Evolutionary conservation across 139 green algal genomes (phyloP), one percentile per base, ranked within the genome.

Genomic region (Raphidocelis subcapitata): DNA sequence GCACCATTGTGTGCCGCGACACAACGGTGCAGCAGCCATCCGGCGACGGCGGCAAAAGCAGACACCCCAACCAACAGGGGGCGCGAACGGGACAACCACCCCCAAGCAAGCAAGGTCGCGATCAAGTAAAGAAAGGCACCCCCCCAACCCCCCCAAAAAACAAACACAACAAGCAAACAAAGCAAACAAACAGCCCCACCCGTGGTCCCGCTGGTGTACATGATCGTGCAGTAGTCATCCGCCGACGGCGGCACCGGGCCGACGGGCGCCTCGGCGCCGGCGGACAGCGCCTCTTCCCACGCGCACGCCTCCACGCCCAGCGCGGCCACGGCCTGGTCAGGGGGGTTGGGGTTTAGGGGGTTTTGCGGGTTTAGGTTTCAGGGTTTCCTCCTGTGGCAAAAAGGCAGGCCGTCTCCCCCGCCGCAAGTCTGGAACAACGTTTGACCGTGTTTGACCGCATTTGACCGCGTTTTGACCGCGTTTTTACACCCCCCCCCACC

Each of bases 161-260:
- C n/a, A n/a, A n/a, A n/a, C n/a, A n/a, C n/a, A n/a, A n/a, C n/a
- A n/a, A n/a, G n/a, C n/a, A n/a, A n/a, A n/a, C n/a, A n/a, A n/a
- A n/a, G n/a, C n/a, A n/a, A 60, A 41, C 57, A 65, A 29, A 47
- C 46, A 46, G 3, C 20, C 68, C 8, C 61, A 32, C 92, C 93
- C 18, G 93, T 97, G 23, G 93, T 97, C 59, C 93, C 93, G n/a
- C 65, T 87, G 15, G 93, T 97, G 87, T 97, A 95, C 92, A 97
- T 97, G 81, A 97, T 96, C 67, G 93, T 98, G 84, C 86, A 94
- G n/a, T 95, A 75, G 83, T 96, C 92, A 31, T 92, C 76, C 1
- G 87, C 62, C 68, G 78, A 83, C n/a, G 93, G 90, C 21, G 84
- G 63, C 31, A 88, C 70, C 24, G 81, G 73, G 32, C 70, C 64